Evolutionary conservation across 225 moss, liverwort and hornwort species (phyloP).

Genomic region (Ulota crispa): DNA sequence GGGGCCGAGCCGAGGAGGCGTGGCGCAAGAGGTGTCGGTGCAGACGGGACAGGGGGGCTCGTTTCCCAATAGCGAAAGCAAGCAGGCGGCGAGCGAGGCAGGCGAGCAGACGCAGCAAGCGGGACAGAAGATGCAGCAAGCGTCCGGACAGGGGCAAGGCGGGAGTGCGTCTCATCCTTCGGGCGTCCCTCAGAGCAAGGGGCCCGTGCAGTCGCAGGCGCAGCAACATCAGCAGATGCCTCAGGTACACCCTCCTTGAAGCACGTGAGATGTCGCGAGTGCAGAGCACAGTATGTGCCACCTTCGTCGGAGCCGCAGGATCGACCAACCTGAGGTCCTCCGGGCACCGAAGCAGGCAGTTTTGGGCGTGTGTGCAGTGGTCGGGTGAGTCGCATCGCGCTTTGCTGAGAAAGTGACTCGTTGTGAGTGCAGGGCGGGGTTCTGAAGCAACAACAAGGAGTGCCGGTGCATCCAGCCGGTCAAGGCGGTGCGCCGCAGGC

Average conservation of each 20-base stretch:
- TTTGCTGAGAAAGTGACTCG: not conserved
- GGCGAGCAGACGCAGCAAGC: conserved; percentile 32
- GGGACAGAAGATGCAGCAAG: conserved; percentile 24
- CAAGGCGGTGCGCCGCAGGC: conserved; percentile 16
- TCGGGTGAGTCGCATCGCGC: not conserved
- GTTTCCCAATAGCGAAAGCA: conserved; percentile 8
- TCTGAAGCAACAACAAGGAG: conserved; percentile 28
- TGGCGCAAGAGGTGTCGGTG: conserved; percentile 31
- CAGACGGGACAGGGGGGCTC: conserved; percentile 22
- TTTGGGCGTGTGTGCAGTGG: not conserved
- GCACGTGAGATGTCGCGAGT: not conserved
- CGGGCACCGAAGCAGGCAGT: not conserved
- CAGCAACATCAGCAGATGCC: conserved; percentile 37
- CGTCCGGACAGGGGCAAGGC: conserved; percentile 24
- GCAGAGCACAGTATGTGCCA: not conserved
- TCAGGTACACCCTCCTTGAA: conserved; percentile 18
- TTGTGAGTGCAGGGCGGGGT: conserved; percentile 27
- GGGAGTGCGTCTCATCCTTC: conserved; percentile 18
- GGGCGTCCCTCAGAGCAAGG: conserved; percentile 23
- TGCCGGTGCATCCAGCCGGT: not conserved
- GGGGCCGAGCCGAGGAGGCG: conserved; percentile 29
- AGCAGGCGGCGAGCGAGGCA: conserved; percentile 22
- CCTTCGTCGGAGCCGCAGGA: not conserved
- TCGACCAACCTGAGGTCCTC: not conserved
- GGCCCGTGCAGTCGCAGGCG: conserved; percentile 31